Evolutionary conservation across 305 asterid genomes (phyloP).

Genomic region (Monarda citriodora): DNA sequence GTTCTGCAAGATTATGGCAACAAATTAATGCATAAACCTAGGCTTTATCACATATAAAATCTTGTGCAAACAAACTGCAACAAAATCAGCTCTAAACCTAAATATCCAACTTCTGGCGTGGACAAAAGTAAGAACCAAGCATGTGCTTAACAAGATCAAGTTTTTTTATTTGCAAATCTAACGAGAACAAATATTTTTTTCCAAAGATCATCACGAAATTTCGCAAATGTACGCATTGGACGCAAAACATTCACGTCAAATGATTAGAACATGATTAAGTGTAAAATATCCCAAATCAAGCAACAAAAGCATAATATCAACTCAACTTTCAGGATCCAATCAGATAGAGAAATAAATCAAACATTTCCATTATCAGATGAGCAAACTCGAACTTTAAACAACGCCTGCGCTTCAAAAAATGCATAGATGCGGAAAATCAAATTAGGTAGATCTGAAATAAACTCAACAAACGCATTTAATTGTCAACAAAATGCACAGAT

Average conservation of each 20-base stretch:
- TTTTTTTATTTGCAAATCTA: conserved; percentile 5
- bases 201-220: neutral
- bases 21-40: conserved; percentile 4
- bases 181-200: neutral
- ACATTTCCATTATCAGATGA: conserved; percentile 14
- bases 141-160: conserved; percentile 2
- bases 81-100: conserved; percentile 1
- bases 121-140: neutral
- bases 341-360: conserved; percentile 10
- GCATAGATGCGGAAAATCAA: conserved; percentile 3
- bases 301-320: conserved; percentile 14
- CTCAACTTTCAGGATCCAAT: conserved; percentile 14
- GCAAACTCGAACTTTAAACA: conserved; percentile 13
- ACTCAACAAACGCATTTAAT: conserved; percentile 22
- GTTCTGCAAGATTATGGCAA: conserved; percentile 20
- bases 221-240: neutral
- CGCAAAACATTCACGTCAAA: neutral
- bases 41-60: neutral
- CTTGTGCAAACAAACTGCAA: neutral
- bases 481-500: conserved; percentile 23
- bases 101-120: neutral
- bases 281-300: neutral
- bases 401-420: no score
- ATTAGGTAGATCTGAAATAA: conserved; percentile 31
- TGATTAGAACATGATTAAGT: neutral